phyloP scores from a whole-genome alignment of 192 early-diverging fungal genomes.

The Gigaspora rosea region DNA sequence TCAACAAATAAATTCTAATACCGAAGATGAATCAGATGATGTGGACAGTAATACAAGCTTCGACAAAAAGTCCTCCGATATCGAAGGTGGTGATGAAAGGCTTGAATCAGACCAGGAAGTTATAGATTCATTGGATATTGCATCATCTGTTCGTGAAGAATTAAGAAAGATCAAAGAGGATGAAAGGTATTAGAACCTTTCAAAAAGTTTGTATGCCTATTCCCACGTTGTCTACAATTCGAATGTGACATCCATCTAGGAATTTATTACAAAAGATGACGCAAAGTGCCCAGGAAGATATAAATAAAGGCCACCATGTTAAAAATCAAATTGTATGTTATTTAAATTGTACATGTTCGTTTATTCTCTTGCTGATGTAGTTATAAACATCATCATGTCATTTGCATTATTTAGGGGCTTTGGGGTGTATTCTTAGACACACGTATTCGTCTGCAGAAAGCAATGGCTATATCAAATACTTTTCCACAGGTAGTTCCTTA shows the following conservation, averaged over 20 bases:
- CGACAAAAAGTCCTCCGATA: constrained; percentile 8
- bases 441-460: constrained; percentile 86
- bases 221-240: too few relatives aligned
- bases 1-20: constrained; percentile 1
- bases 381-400: background rate
- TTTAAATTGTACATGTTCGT: background rate
- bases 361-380: background rate
- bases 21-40: background rate
- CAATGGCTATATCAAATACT: constrained; percentile 73
- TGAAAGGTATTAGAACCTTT: constrained; percentile 56
- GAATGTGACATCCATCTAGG: constrained; percentile 24
- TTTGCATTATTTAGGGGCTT: constrained; percentile 49
- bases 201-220: background rate
- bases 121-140: constrained; percentile 40
- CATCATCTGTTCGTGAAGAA: constrained; percentile 51
- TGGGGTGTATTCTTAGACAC: constrained; percentile 86
- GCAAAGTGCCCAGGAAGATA: constrained; percentile 71
- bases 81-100: constrained; percentile 39
- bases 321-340: constrained; percentile 79
- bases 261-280: constrained; percentile 77
- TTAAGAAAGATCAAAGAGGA: constrained; percentile 77
- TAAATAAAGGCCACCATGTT: constrained; percentile 92
- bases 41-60: constrained; percentile 5
- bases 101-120: background rate
- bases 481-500: constrained; percentile 63